Evolutionary conservation across 2,329 filamentous ascomycete species (phyloP).

Genomic region (Hypoxylon sp.): DNA sequence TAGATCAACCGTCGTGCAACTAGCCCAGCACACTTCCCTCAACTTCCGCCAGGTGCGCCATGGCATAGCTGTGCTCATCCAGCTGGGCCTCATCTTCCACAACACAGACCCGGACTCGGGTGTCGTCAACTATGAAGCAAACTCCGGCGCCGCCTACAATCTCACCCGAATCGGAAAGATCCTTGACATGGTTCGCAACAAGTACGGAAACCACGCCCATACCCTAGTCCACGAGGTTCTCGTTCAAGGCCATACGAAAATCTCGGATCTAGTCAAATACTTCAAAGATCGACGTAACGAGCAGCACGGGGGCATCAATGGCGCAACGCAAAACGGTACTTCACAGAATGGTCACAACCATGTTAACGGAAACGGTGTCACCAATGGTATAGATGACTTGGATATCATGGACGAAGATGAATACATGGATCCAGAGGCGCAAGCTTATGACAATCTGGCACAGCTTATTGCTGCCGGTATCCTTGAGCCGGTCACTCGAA

Average conservation of each 20-base stretch:
- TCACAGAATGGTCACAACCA: slow-evolving; percentile 48
- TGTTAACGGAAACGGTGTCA: slow-evolving; percentile 48
- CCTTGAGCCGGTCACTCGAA: slow-evolving; percentile 70
- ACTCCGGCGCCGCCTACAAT: slow-evolving; percentile 82
- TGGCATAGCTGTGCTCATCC: slow-evolving; percentile 85
- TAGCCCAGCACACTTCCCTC: slow-evolving; percentile 79
- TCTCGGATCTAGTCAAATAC: slow-evolving; percentile 75
- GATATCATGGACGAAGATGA: slow-evolving; percentile 32
- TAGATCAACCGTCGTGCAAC: slow-evolving; percentile 75
- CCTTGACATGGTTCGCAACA: slow-evolving; percentile 76
- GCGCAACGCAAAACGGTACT: slow-evolving; percentile 43
- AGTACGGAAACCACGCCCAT: slow-evolving; percentile 79
- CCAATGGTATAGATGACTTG: slow-evolving; percentile 44
- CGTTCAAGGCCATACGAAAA: slow-evolving; percentile 79
- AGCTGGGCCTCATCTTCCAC: slow-evolving; percentile 87
- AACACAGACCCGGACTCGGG: slow-evolving; percentile 71
- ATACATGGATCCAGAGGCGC: slow-evolving; percentile 49
- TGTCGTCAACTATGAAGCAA: slow-evolving; percentile 84
- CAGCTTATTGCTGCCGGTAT: slow-evolving; percentile 73
- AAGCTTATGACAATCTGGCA: slow-evolving; percentile 63
- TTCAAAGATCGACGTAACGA: slow-evolving; percentile 59
- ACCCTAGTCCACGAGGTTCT: slow-evolving; percentile 81
- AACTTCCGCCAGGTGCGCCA: slow-evolving; percentile 80
- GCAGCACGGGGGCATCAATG: slow-evolving; percentile 43
- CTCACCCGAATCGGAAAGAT: slow-evolving; percentile 86